Conservation (phyloP, 2,329 filamentous ascomycete species). For the Zymoseptoria pseudotritici region DNA sequence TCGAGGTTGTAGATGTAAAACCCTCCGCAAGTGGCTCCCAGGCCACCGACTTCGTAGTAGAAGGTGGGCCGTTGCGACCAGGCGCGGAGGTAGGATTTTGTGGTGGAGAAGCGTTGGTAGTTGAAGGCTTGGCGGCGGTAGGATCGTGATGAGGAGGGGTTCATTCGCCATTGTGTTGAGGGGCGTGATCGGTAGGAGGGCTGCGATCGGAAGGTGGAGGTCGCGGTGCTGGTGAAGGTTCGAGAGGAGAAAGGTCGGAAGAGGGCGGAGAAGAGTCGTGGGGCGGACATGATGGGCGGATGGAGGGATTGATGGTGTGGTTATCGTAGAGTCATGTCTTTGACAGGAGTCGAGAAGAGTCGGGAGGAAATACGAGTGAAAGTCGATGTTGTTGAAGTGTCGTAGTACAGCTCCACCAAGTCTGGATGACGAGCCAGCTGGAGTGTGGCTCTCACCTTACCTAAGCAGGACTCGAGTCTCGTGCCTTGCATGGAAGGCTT, state of each 20-base stretch:
- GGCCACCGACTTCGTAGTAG: slow-evolving; percentile 38
- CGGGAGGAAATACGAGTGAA: background rate
- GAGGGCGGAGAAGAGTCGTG: background rate
- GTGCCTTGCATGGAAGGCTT: no score
- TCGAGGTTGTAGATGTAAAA: slow-evolving; percentile 67
- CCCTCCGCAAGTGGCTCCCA: slow-evolving; percentile 38
- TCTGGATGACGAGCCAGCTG: no score
- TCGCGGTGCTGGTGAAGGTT: background rate
- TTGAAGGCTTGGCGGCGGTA: slow-evolving; percentile 24
- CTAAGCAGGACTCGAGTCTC: background rate
- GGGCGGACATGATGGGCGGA: background rate
- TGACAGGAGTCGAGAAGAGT: background rate
- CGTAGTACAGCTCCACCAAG: background rate
- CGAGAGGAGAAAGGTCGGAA: background rate
- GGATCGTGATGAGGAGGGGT: slow-evolving; percentile 1
- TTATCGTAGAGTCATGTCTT: background rate
- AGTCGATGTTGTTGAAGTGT: background rate
- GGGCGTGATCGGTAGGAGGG: background rate
- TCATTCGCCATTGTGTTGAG: slow-evolving; percentile 6
- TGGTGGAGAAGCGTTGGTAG: slow-evolving; percentile 26
- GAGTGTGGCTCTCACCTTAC: no score
- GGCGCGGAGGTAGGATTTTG: slow-evolving; percentile 17
- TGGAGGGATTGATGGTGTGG: background rate
- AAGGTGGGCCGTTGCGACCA: slow-evolving; percentile 42
- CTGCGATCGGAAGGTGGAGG: background rate